These are phyloP conservation scores for Trichoderma sp. DNA, from an alignment of 2,329 filamentous ascomycete genomes.

Conservation along the genomic window DNA sequence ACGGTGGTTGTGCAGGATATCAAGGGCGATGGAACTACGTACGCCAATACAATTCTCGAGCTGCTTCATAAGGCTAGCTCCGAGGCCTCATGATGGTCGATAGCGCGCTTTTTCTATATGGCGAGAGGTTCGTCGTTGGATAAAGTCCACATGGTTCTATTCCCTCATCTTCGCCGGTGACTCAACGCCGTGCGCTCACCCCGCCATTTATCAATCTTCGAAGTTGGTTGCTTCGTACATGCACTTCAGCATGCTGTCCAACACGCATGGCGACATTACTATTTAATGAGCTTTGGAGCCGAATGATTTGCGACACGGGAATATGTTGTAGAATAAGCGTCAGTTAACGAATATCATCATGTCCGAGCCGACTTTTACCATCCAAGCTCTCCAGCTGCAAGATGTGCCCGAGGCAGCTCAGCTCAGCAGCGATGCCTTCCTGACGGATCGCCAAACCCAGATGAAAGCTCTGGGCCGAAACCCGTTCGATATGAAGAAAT, in stretches of 20 bases:
- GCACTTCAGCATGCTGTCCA: not conserved
- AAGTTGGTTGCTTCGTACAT: not conserved
- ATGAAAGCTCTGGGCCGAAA: slow-evolving; percentile 34
- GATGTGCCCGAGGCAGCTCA: slow-evolving; percentile 32
- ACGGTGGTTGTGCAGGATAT: slow-evolving; percentile 46
- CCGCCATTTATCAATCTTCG: not conserved
- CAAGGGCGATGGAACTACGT: slow-evolving; percentile 31
- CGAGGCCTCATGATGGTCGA: slow-evolving; percentile 2
- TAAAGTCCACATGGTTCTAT: not conserved
- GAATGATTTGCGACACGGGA: not conserved
- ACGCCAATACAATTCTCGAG: slow-evolving; percentile 29
- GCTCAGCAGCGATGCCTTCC: slow-evolving; percentile 32
- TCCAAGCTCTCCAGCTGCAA: slow-evolving; percentile 24
- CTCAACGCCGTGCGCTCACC: slow-evolving; percentile 4
- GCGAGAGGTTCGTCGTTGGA: not conserved
- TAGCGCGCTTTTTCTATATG: not conserved
- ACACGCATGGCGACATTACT: not conserved
- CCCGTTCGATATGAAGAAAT: slow-evolving; percentile 30
- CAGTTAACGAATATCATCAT: slow-evolving; percentile 13
- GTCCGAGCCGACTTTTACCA: slow-evolving; percentile 23
- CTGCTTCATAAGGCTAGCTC: slow-evolving; percentile 29
- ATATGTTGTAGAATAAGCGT: not conserved
- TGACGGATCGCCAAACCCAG: slow-evolving; percentile 35
- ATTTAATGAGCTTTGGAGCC: not conserved
- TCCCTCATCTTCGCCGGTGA: slow-evolving; percentile 14